Evolutionary conservation across 139 green algal genomes (phyloP), one percentile per base, ranked within the genome.

Genomic region (Edaphochlamys debaryana): DNA sequence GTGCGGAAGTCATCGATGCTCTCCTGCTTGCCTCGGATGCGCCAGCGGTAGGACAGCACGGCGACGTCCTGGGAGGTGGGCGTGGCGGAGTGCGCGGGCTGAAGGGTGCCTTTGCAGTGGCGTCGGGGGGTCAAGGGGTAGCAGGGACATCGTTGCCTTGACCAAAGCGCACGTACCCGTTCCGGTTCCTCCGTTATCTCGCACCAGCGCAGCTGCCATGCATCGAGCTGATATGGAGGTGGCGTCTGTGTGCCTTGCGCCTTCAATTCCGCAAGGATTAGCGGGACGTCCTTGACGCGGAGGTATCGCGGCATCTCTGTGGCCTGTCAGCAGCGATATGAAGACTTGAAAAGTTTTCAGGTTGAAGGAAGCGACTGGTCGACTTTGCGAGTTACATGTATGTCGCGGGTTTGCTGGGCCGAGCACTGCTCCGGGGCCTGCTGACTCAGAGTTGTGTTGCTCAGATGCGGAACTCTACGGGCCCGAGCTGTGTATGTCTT

Each of bases 271-370:
- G 36, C 25, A 15, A 79, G 38, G 19, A 79, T 79, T 25, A 37
- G 37, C 1, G 72, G 72, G 11, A 79, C 22, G 54, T 79, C 72
- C 37, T 56, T 20, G 23, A 79, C 54, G 11, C 72, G 42, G 54
- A 79, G 37, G n/a, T 79, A 79, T 7, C 72, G 36, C 27, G 72
- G 72, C 72, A 79, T 79, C n/a, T n/a, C n/a, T n/a, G n/a, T n/a
- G n/a, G n/a, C n/a, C n/a, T n/a, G n/a, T n/a, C n/a, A n/a, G n/a
- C n/a, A n/a, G n/a, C n/a, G n/a, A n/a, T n/a, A n/a, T n/a, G n/a
- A n/a, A n/a, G n/a, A n/a, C n/a, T n/a, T n/a, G n/a, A n/a, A n/a
- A n/a, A n/a, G n/a, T n/a, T n/a, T n/a, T n/a, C n/a, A n/a, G n/a
- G n/a, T n/a, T n/a, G n/a, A n/a, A n/a, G n/a, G n/a, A n/a, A n/a